phyloP scores from a whole-genome alignment of 176 grass and related monocot species.

The Oryza meyeriana region DNA sequence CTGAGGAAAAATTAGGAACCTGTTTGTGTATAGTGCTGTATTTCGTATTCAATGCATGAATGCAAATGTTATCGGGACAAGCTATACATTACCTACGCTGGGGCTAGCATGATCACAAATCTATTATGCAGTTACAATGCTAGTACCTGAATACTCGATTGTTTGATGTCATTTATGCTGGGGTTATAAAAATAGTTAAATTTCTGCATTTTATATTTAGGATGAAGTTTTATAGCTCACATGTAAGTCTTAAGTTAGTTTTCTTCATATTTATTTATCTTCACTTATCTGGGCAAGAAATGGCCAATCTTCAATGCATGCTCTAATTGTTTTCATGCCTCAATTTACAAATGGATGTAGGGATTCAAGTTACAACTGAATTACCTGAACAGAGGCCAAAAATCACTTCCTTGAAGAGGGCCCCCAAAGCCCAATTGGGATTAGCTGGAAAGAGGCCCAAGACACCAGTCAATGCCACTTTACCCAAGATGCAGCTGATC shows the following conservation, averaged over 20 bases:
- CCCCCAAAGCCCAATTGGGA: slow-evolving; percentile 20
- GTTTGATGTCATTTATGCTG: neutral
- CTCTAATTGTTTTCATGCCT: neutral
- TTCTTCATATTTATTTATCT: neutral
- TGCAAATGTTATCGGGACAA: neutral
- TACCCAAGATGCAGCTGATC: slow-evolving; percentile 43
- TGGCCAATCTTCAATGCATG: neutral
- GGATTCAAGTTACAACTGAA: slow-evolving; percentile 58
- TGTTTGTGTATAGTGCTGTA: neutral
- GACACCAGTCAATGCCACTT: slow-evolving; percentile 6
- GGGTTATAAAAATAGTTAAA: slow-evolving; percentile 2
- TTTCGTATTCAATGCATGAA: neutral
- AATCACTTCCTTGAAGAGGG: slow-evolving; percentile 23
- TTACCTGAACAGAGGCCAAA: slow-evolving; percentile 42
- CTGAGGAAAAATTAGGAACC: neutral
- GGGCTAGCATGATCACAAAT: neutral
- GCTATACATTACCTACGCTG: neutral
- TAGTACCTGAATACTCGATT: neutral
- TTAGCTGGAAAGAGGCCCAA: slow-evolving; percentile 26
- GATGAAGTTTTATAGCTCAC: neutral
- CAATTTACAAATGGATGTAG: slow-evolving; percentile 4
- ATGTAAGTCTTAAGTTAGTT: neutral
- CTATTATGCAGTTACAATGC: neutral
- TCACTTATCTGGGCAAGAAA: neutral
- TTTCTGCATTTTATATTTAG: slow-evolving; percentile 2